Conservation (phyloP, 805 yeast species). For the Millerago galiae region DNA sequence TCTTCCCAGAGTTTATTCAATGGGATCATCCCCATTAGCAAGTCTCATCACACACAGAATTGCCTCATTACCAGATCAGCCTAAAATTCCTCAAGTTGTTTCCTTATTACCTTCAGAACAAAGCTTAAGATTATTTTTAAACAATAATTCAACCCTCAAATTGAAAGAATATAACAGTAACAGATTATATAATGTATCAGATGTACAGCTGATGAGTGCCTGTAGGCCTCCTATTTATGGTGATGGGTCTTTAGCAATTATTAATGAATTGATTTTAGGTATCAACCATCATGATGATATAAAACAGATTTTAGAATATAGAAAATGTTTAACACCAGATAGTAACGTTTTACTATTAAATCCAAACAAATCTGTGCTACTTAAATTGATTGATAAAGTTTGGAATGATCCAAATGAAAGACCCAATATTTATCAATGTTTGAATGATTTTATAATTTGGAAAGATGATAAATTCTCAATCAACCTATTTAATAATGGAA, state of each 20-base stretch:
- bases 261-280: slow-evolving; percentile 17
- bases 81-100: slow-evolving; percentile 32
- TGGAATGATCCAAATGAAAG: slow-evolving; percentile 43
- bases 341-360: slow-evolving; percentile 56
- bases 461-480: slow-evolving; percentile 30
- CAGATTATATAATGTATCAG: slow-evolving; percentile 4
- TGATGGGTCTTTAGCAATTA: slow-evolving; percentile 15
- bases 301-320: slow-evolving; percentile 13
- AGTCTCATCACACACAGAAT: slow-evolving; percentile 33
- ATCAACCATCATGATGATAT: slow-evolving; percentile 12
- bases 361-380: slow-evolving; percentile 64
- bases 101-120: slow-evolving; percentile 37
- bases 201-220: slow-evolving; percentile 18
- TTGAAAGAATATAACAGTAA: slow-evolving; percentile 9
- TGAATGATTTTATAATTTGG: slow-evolving; percentile 66
- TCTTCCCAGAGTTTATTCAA: slow-evolving; percentile 31
- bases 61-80: slow-evolving; percentile 32
- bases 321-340: slow-evolving; percentile 23
- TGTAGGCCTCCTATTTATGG: slow-evolving; percentile 21
- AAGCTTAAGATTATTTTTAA: slow-evolving; percentile 35
- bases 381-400: slow-evolving; percentile 32
- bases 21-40: slow-evolving; percentile 41
- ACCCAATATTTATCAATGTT: slow-evolving; percentile 44
- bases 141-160: slow-evolving; percentile 33
- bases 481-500: slow-evolving; percentile 58